Percentiles rank a stretch among this genome's conserved stretches.
These are phyloP conservation scores for Vaccinium darrowii DNA, from an alignment of 148 eudicot species.

Conservation along the genomic window DNA sequence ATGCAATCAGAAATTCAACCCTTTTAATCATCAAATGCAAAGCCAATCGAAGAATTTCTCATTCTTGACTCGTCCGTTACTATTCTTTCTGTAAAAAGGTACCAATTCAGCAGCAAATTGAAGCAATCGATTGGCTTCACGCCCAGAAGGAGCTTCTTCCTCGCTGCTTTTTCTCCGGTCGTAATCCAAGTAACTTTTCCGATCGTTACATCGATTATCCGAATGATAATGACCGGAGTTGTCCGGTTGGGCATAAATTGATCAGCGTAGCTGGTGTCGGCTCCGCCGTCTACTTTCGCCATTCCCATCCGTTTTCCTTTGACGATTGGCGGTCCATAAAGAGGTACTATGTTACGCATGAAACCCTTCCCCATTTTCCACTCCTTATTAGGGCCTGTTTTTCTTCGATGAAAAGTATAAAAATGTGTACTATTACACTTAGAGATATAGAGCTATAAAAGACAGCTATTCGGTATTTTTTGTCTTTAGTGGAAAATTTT, in stretches of 20 bases:
- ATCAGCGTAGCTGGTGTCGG: conserved; percentile 88
- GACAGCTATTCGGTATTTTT: no score
- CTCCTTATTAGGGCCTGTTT: neutral
- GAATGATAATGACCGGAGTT: neutral
- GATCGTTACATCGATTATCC: conserved; percentile 19
- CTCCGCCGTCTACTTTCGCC: conserved; percentile 73
- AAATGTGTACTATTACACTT: no score
- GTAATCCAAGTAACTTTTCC: conserved; percentile 36
- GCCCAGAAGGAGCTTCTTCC: conserved; percentile 59
- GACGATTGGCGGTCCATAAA: conserved; percentile 79
- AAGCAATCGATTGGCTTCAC: conserved; percentile 82
- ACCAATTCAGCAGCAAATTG: conserved; percentile 61
- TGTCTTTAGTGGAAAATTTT: no score
- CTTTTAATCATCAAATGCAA: neutral
- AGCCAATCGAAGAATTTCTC: neutral
- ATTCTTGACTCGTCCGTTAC: neutral
- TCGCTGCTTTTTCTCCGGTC: conserved; percentile 80
- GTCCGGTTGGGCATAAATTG: conserved; percentile 27
- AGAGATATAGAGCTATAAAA: no score
- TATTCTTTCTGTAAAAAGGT: conserved; percentile 39
- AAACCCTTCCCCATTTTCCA: neutral
- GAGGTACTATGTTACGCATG: conserved; percentile 39
- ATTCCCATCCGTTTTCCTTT: conserved; percentile 58
- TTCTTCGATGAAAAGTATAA: no score
- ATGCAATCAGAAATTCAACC: neutral